Base-by-base conservation (phyloP, 495 filamentous ascomycete genomes). In the Podospora conica region DNA sequence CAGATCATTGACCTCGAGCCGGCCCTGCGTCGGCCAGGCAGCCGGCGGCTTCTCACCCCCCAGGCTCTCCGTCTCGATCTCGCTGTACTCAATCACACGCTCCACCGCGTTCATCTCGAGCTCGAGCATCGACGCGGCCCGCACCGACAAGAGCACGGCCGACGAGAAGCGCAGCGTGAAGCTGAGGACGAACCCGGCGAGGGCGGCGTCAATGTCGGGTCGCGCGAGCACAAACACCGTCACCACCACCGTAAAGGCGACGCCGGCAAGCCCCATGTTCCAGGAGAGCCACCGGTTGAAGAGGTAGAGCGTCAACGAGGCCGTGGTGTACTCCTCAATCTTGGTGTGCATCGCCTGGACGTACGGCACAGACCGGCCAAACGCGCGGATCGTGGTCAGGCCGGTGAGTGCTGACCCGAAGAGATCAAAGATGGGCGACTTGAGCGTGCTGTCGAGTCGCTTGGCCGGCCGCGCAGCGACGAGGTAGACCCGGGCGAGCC, bases 61-160 rank as follows among this genome's bases (percentile, higher is more conserved):
- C 15, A 88, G 82, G 59, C 81, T 80, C 74, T 94, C 91, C 1
- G 83, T 90, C 21, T 84, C 77, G 11, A 93, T 78, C n/a, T 86
- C 80, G 0, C 85, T 83, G 69, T 92, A 94, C 70, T 94, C 91
- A 9, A 91, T 77, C 21, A 94, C 85, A 20, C 91, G 80, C 76
- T 94, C 91, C 0, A 87, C 86, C 23, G 89, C 86, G 65, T 93
- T 94, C 89, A 94, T 92, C 68, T 88, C 83, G 7, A 92, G 77
- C 68, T 94, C 90, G 3, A 86, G 69, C 62, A 83, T 83, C 3
- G 85, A 79, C 67, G 85, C 88, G 23, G 79, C 75, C 0, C 86
- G 79, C 25, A 88, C 77, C 5, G 79, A 76, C 80, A 80, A 82
- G 65, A 84, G 82, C 64, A 90, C 73, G 48, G 76, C 69, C 61